These are phyloP conservation scores for Chrysanthemum makinoi DNA, from an alignment of 129 eudicot species.

Conservation along the genomic window DNA sequence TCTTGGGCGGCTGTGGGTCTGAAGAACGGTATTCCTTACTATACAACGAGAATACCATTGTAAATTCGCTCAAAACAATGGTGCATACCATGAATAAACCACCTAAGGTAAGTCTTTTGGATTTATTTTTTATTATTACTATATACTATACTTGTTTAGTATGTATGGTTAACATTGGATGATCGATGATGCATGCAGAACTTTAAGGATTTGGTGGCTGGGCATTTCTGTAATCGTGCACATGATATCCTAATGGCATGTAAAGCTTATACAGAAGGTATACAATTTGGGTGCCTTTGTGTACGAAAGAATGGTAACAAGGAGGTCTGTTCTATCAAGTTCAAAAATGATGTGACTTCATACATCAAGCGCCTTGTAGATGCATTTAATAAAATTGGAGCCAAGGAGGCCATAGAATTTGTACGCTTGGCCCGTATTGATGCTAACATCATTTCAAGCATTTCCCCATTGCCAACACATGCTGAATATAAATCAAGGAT, in stretches of 20 bases:
- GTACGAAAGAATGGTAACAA: not conserved
- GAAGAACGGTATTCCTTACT: no score
- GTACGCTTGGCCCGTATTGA: no score
- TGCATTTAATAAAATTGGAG: not conserved
- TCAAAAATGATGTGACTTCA: not conserved
- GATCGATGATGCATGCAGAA: not conserved
- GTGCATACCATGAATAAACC: not conserved
- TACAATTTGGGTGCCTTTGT: not conserved
- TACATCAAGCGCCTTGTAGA: not conserved
- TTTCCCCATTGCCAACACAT: no score
- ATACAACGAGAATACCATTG: not conserved
- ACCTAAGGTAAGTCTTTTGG: not conserved
- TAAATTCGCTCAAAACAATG: not conserved
- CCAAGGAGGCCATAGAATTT: not conserved
- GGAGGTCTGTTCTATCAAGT: not conserved
- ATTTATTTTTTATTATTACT: not conserved
- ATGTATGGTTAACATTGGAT: not conserved
- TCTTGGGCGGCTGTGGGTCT: no score
- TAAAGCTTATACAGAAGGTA: not conserved
- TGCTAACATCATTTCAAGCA: no score
- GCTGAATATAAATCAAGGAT: no score
- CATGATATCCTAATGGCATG: constrained; percentile 7
- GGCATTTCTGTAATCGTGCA: not conserved
- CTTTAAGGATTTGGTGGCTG: not conserved
- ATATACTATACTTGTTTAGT: not conserved